These are phyloP conservation scores for Excoecaria cochinchinensis DNA, from an alignment of 345 rosid species.

Conservation along the genomic window DNA sequence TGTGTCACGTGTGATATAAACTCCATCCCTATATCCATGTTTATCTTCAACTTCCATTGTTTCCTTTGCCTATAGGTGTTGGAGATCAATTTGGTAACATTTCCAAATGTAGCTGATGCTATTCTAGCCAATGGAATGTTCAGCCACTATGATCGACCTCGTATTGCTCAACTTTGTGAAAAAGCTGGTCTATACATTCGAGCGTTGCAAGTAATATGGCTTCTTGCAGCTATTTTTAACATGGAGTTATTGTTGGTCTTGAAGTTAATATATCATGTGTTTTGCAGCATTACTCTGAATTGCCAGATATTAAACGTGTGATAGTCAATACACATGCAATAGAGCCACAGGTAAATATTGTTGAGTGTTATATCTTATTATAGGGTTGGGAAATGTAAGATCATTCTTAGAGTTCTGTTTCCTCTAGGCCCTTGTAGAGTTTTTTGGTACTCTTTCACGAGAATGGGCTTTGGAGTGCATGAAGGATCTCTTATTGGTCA, in stretches of 20 bases:
- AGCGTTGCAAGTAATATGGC: slow-evolving; percentile 73
- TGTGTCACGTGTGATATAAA: neutral
- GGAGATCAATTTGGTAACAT: slow-evolving; percentile 97
- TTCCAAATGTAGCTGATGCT: slow-evolving; percentile 98
- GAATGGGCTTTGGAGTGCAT: slow-evolving; percentile 99
- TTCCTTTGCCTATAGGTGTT: slow-evolving; percentile 55
- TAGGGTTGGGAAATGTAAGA: neutral
- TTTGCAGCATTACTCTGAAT: slow-evolving; percentile 91
- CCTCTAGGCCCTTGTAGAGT: slow-evolving; percentile 91
- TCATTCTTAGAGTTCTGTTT: neutral
- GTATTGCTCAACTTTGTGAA: slow-evolving; percentile 97
- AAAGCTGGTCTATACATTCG: slow-evolving; percentile 94
- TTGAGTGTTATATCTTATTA: neutral
- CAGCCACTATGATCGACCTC: slow-evolving; percentile 96
- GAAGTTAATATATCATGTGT: slow-evolving; percentile 8
- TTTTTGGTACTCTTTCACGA: slow-evolving; percentile 93
- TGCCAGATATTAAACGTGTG: slow-evolving; percentile 97
- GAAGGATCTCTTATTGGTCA: slow-evolving; percentile 95
- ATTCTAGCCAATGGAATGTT: slow-evolving; percentile 98
- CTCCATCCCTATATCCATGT: neutral
- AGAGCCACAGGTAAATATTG: slow-evolving; percentile 84
- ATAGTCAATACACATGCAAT: slow-evolving; percentile 99
- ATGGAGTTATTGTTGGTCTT: neutral
- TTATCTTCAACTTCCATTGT: neutral
- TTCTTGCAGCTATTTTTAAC: neutral